Percentiles rank a stretch among this genome's conserved stretches.
Conservation (phyloP, 2,329 filamentous ascomycete species). For the Emergomyces pasteurianus region DNA sequence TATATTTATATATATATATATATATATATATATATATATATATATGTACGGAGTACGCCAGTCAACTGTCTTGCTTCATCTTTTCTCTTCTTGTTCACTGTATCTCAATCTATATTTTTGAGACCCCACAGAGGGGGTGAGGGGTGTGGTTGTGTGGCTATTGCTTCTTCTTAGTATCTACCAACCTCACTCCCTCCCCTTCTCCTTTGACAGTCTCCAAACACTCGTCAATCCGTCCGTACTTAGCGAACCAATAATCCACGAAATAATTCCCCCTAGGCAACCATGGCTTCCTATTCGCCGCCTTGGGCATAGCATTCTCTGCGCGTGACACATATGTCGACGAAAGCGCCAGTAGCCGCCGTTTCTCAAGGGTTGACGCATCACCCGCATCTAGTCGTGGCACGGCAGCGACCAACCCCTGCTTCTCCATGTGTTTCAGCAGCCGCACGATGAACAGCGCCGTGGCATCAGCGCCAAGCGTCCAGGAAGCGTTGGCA, state of each 20-base stretch:
- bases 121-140: no score
- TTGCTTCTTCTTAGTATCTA: neutral
- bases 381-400: conserved; percentile 13
- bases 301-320: conserved; percentile 25
- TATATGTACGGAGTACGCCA: no score
- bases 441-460: conserved; percentile 28
- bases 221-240: conserved; percentile 23
- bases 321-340: conserved; percentile 29
- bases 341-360: conserved; percentile 27
- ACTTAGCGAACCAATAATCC: conserved; percentile 28
- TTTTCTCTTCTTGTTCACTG: no score
- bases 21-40: no score
- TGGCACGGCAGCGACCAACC: conserved; percentile 19
- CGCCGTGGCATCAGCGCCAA: conserved; percentile 34
- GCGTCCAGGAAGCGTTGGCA: conserved; percentile 34
- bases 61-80: no score
- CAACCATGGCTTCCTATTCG: conserved; percentile 29
- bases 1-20: no score
- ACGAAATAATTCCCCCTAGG: conserved; percentile 27
- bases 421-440: conserved; percentile 19
- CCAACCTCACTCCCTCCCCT: conserved; percentile 18
- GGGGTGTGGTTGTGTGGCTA: neutral
- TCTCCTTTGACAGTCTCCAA: conserved; percentile 15
- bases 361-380: conserved; percentile 16
- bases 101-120: neutral